Conservation (phyloP, 192 early-diverging fungal species). For the Allomyces macrogynus region DNA sequence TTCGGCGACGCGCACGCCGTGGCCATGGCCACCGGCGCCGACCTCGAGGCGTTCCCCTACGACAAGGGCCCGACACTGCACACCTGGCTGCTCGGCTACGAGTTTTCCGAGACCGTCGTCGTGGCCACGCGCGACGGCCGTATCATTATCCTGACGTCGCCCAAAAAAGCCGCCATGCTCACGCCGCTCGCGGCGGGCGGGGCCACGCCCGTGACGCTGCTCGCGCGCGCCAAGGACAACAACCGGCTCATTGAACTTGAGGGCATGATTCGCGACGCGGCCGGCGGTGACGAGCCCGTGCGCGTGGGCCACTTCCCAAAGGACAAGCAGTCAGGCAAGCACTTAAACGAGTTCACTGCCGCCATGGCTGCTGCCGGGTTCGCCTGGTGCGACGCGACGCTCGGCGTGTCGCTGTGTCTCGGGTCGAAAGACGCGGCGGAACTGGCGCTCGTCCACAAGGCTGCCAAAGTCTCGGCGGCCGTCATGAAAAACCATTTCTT, state of each 20-base stretch:
- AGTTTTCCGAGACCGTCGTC: slow-evolving; percentile 70
- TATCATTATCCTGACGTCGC: slow-evolving; percentile 56
- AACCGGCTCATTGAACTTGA: slow-evolving; percentile 37
- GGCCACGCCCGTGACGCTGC: slow-evolving; percentile 50
- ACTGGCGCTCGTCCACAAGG: slow-evolving; percentile 45
- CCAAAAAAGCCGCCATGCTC: slow-evolving; percentile 44
- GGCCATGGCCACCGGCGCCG: not conserved
- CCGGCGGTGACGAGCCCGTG: slow-evolving; percentile 7
- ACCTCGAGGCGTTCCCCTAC: slow-evolving; percentile 15
- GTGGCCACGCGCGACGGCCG: slow-evolving; percentile 53
- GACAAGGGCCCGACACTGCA: slow-evolving; percentile 21
- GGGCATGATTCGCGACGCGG: slow-evolving; percentile 19
- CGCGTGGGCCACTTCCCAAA: slow-evolving; percentile 52
- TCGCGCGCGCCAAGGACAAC: slow-evolving; percentile 57
- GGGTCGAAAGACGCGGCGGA: slow-evolving; percentile 85
- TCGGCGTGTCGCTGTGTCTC: slow-evolving; percentile 46
- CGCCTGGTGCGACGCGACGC: slow-evolving; percentile 49
- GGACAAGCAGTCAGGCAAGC: slow-evolving; percentile 53
- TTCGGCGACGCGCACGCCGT: not conserved
- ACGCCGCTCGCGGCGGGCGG: slow-evolving; percentile 38
- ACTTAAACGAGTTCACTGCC: slow-evolving; percentile 57
- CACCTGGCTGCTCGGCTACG: slow-evolving; percentile 83
- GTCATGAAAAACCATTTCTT: slow-evolving; percentile 76
- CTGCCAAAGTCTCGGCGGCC: slow-evolving; percentile 45
- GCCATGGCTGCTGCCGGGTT: slow-evolving; percentile 33